Evolutionary conservation across 495 filamentous ascomycete genomes (phyloP).

Genomic region (Cladorrhinum samala): DNA sequence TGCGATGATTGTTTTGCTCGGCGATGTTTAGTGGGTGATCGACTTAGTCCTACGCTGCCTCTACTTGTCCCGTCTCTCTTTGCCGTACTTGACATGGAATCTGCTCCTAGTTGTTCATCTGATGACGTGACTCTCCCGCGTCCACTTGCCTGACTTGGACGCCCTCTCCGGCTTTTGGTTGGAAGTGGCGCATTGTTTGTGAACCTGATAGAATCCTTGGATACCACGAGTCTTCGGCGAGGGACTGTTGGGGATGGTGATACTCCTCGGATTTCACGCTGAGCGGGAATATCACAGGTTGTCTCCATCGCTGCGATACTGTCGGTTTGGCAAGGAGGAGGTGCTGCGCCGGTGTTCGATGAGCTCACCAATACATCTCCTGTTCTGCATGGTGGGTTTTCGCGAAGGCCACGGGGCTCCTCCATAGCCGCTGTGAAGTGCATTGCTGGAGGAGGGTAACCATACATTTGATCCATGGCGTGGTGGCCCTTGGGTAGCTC

Average conservation of each 20-base stretch:
- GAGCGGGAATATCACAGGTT: not conserved
- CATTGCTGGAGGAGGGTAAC: not conserved
- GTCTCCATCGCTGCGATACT: not conserved
- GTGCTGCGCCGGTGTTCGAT: not conserved
- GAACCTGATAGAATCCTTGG: conserved; percentile 9
- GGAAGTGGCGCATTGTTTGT: not conserved
- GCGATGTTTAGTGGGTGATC: not conserved
- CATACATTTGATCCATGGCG: not conserved
- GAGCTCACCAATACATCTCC: not conserved
- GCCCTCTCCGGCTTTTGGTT: not conserved
- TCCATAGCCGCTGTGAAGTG: not conserved
- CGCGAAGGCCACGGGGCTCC: not conserved
- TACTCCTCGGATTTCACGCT: not conserved
- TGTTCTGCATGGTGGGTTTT: conserved; percentile 1
- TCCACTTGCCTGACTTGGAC: not conserved
- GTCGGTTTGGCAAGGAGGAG: not conserved
- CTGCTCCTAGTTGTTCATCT: not conserved
- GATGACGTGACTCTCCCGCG: not conserved
- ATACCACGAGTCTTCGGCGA: conserved; percentile 11
- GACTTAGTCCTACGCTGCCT: not conserved
- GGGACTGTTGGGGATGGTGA: not conserved
- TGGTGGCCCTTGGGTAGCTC: not conserved
- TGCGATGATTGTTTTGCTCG: not conserved
- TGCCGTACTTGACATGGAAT: not conserved
- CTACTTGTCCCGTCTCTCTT: not conserved